phyloP scores from a whole-genome alignment of 257 asterid species.

The Paulownia fortunei region DNA sequence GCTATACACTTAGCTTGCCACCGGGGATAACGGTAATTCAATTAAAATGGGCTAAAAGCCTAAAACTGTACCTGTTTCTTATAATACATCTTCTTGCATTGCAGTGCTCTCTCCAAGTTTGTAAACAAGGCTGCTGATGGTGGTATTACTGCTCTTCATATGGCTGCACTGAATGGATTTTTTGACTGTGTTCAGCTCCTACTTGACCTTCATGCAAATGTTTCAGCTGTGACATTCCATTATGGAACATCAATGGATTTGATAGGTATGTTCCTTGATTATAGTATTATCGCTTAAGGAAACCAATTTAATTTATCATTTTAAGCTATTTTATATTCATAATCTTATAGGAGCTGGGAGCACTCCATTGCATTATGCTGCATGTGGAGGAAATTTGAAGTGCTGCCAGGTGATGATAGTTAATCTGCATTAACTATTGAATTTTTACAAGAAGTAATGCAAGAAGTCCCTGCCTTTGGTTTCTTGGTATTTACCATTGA shows the following conservation, averaged over 20 bases:
- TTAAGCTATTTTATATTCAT: background rate
- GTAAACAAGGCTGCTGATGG: slow-evolving; percentile 98
- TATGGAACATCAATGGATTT: slow-evolving; percentile 97
- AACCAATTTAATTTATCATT: slow-evolving; percentile 15
- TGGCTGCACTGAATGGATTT: slow-evolving; percentile 97
- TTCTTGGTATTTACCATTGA: slow-evolving; percentile 6
- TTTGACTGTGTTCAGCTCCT: slow-evolving; percentile 96
- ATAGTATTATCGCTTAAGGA: slow-evolving; percentile 2
- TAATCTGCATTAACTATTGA: background rate
- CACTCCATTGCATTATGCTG: slow-evolving; percentile 98
- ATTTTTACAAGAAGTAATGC: no score
- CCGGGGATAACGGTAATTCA: background rate
- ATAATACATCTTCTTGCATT: slow-evolving; percentile 22
- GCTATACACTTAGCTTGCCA: background rate
- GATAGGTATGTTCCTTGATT: slow-evolving; percentile 58
- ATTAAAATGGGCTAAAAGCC: background rate
- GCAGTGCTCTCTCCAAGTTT: slow-evolving; percentile 82
- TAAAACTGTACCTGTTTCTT: background rate
- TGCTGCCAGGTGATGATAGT: slow-evolving; percentile 85
- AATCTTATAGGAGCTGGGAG: slow-evolving; percentile 89
- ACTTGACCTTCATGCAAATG: slow-evolving; percentile 87
- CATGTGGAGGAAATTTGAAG: slow-evolving; percentile 95
- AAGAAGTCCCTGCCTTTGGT: no score
- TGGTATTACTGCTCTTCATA: slow-evolving; percentile 97
- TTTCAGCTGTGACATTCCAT: slow-evolving; percentile 83